phyloP scores from a whole-genome alignment of 345 rosid species.

The Crucihimalaya himalaica region DNA sequence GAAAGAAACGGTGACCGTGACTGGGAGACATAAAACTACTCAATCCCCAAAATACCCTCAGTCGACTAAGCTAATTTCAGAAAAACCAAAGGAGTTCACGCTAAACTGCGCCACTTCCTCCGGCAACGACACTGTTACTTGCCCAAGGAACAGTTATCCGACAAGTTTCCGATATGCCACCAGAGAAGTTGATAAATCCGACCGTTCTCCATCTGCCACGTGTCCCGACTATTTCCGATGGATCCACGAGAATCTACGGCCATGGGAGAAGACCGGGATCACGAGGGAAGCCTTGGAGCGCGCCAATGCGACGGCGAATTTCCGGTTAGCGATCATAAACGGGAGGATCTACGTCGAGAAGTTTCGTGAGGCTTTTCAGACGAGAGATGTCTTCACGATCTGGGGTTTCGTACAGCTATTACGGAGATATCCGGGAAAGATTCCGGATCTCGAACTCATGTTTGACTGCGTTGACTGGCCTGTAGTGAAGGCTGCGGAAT shows the following conservation, averaged over 20 bases:
- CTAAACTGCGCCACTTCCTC: slow-evolving; percentile 26
- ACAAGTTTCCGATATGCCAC: slow-evolving; percentile 28
- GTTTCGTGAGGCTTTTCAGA: slow-evolving; percentile 54
- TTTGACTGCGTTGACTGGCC: slow-evolving; percentile 88
- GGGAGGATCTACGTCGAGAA: slow-evolving; percentile 70
- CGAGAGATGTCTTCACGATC: slow-evolving; percentile 77
- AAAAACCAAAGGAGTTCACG: slow-evolving; percentile 31
- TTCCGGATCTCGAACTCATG: slow-evolving; percentile 85
- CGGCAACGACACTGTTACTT: slow-evolving; percentile 38
- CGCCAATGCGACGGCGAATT: slow-evolving; percentile 58
- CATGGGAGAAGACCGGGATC: slow-evolving; percentile 61
- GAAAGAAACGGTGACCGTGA: slow-evolving; percentile 32
- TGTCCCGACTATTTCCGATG: slow-evolving; percentile 71
- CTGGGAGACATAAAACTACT: background rate
- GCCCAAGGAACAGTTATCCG: slow-evolving; percentile 48
- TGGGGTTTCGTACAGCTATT: slow-evolving; percentile 93
- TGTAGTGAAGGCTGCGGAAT: slow-evolving; percentile 39
- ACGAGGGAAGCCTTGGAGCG: slow-evolving; percentile 63
- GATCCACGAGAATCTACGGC: slow-evolving; percentile 76
- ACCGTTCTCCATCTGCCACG: slow-evolving; percentile 36
- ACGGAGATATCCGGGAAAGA: slow-evolving; percentile 66
- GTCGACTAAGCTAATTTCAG: slow-evolving; percentile 6
- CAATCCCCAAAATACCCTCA: slow-evolving; percentile 33
- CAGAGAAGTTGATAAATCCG: slow-evolving; percentile 43
- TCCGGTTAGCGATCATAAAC: slow-evolving; percentile 55